Base-by-base conservation (phyloP, 2,329 filamentous ascomycete genomes). In the Venturia asperata region DNA sequence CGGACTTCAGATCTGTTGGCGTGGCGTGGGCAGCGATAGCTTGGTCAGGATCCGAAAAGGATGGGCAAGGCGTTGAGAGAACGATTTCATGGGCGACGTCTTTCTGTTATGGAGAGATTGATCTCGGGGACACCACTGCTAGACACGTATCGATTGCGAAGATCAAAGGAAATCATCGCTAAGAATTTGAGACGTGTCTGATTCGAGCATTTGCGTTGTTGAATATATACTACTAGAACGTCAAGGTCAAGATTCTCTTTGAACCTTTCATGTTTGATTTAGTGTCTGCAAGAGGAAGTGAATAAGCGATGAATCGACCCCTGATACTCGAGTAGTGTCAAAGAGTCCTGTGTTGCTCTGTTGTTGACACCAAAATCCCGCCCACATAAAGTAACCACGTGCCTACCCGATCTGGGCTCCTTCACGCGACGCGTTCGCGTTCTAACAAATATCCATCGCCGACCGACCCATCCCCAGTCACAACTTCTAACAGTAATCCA, bases 401-500 rank as follows among this genome's bases (percentile, higher is more conserved):
- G 52, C 30, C 30, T 37, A 37, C 52, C 30, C 24, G 30, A 58
- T 58, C n/a, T 34, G 37, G 52, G 27, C 27, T 21, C 47, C 13
- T 11, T 24, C 5, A 56, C 52, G 52, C 52, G 52, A 34, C 52
- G 52, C 52, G 52, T 56, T 37, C 52, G 52, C 19, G 52, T 27
- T 27, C 47, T 15, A 15, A 24, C 52, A 56, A 58, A 6, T 39
- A 1, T 5, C 39, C 39, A 41, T 11, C 15, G 9, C 10, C 39
- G 4, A 41, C 4, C 39, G 15, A 41, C 3, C 39, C 39, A 27
- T 52, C 21, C 27, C 10, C 49, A 27, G 15, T 30, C 49, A 34
- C 49, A 30, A 34, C 10, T 5, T 13, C 49, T 17, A n/a, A 34
- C 15, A 37, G 37, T 15, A 24, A 55, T 5, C 7, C 24, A 21